Evolutionary conservation across 108 stramenopile species (phyloP), one percentile per base, ranked within the genome.

Genomic region (Cyclotella atomus): DNA sequence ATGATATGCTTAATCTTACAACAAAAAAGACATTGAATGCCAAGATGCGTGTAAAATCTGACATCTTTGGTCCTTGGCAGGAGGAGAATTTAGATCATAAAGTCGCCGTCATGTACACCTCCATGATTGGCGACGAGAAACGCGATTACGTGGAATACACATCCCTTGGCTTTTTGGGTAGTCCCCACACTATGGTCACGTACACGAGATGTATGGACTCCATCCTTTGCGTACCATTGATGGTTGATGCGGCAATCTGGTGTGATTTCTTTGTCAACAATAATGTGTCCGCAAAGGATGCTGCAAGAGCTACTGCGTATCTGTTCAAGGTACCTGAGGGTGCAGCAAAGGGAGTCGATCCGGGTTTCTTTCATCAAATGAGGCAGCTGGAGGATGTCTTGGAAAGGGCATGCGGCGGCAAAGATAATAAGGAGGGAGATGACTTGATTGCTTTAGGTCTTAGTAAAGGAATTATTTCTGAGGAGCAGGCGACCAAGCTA

Each of bases 251-350:
- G 6, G 89, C 89, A 9, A 87, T 93, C 38, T 93, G 90, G 88
- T 90, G 88, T 57, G 89, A 90, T 76, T 93, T 84, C 63, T 95
- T 95, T 80, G 84, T 80, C 2, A 77, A 76, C 20, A 55, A 77
- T 29, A 62, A 73, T 15, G 61, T 74, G n/a, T 57, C 83, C 24
- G 57, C 75, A 15, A 61, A 55, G 16, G 68, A 71, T 38, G 91
- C 87, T 7, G 89, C 89, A 12, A 72, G 82, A 38, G 94, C 94
- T 36, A 84, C 88, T n/a, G 94, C 91, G 16, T 95, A 93, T 68
- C 81, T 95, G 38, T 95, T 95, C 87, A 95, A 95, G 75, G 89
- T 95, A 15, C 94, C 94, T 0, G 94, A 95, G 76, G 90, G 83
- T 33, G 84, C 59, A 52, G 85, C 63, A 25, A 73, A 61, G 23